A percentile compares a stretch with the other conserved stretches of the same genome.
Evolutionary conservation across 495 filamentous ascomycete genomes (phyloP).

Genomic region (Gamarada debralockiae): DNA sequence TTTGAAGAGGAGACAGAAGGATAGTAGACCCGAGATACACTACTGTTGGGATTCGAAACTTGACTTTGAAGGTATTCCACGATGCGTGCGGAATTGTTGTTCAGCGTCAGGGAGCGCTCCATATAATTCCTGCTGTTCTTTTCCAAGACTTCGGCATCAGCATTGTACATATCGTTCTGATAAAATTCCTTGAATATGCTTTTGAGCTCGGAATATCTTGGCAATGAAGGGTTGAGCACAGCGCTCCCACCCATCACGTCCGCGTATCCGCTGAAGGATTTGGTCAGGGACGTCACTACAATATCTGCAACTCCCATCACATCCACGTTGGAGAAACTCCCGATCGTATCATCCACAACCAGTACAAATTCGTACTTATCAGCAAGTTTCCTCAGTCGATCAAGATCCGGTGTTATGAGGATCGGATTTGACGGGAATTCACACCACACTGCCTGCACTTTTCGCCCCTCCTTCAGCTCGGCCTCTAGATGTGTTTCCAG

Average conservation of each 20-base stretch:
- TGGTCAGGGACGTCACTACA: slow-evolving; percentile 44
- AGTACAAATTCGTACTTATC: slow-evolving; percentile 27
- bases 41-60: slow-evolving; percentile 18
- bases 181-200: slow-evolving; percentile 25
- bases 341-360: slow-evolving; percentile 34
- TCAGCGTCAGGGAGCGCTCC: slow-evolving; percentile 32
- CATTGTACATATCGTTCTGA: slow-evolving; percentile 35
- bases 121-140: slow-evolving; percentile 39
- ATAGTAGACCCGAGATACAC: slow-evolving; percentile 35
- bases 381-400: slow-evolving; percentile 26
- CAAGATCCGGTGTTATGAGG: slow-evolving; percentile 25
- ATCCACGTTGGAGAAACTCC: slow-evolving; percentile 32
- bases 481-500: slow-evolving; percentile 21
- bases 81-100: slow-evolving; percentile 38
- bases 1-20: slow-evolving; percentile 28
- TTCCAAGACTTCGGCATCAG: slow-evolving; percentile 38
- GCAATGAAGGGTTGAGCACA: slow-evolving; percentile 35
- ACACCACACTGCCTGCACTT: slow-evolving; percentile 25
- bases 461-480: slow-evolving; percentile 17
- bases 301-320: slow-evolving; percentile 37
- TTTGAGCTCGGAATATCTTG: slow-evolving; percentile 26
- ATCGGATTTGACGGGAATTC: slow-evolving; percentile 35
- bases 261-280: slow-evolving; percentile 46
- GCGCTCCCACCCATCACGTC: slow-evolving; percentile 48
- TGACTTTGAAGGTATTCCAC: slow-evolving; percentile 30